Base-by-base conservation (phyloP, 805 yeast species). In the Kuraishia capsulata region DNA sequence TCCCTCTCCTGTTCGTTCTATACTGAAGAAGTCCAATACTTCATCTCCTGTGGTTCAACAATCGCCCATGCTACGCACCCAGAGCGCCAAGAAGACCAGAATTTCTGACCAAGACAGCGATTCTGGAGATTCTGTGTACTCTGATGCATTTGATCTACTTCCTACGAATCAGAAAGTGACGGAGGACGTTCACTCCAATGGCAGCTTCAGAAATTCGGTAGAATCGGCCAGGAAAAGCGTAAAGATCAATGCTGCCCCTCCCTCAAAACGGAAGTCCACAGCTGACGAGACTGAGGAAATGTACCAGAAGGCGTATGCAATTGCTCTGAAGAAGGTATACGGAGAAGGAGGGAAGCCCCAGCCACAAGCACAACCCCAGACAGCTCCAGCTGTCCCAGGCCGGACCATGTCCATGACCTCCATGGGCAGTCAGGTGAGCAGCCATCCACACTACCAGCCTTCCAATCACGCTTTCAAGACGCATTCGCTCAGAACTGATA, bases 311-410 rank as follows among this genome's bases (percentile, higher is more conserved):
- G 84, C 84, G 0, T 61, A 69, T 43, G 70, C 69, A 44, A 69
- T 71, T 11, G 84, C 85, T 0, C 59, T 67, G 52, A 66, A 63
- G 42, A 74, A 65, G 41, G 82, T 78, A 1, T 76, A 76, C 48
- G 80, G 79, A 4, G 61, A 56, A 28, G 17, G 14, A 8, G 31
- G 17, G 6, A 9, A 9, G 17, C 31, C 31, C 31, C 6, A 6
- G 14, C 31, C 31, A 5, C 10, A 13, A 17, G 14, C 23, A 9
- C n/a, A n/a, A n/a, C n/a, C n/a, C n/a, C 18, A 20, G 5, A n/a
- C 20, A 8, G 17, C 20, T 8, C 26, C 26, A 8, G 33, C 30
- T 19, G 36, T 29, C 5, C 31, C 33, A 21, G 35, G 38, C 19
- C 21, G 46, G 5, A 38, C 44, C 8, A 35, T 39, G 43, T 44